phyloP scores from a whole-genome alignment of 2,329 filamentous ascomycete species.

The Calonectria multiphialidica region DNA sequence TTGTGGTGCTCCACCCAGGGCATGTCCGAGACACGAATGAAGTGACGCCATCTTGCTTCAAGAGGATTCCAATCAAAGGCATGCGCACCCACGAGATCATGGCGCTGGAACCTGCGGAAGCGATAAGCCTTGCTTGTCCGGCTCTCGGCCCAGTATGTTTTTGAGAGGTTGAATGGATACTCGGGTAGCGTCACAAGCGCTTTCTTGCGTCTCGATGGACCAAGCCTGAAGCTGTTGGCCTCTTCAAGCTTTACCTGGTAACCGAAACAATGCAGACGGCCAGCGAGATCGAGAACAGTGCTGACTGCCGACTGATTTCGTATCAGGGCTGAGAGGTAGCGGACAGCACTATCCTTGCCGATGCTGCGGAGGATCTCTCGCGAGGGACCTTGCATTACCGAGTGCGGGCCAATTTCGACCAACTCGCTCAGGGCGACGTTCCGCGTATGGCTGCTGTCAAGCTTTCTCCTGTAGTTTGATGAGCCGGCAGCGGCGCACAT shows the following conservation, averaged over 20 bases:
- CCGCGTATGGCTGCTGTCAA: not conserved
- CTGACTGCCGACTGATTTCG: not conserved
- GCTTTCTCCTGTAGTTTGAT: not conserved
- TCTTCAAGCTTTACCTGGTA: not conserved
- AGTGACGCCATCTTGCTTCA: not conserved
- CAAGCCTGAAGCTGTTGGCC: not conserved
- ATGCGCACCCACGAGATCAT: not conserved
- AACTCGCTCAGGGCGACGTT: not conserved
- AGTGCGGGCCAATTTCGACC: constrained; percentile 17
- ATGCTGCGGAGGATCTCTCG: not conserved
- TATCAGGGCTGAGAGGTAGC: not conserved
- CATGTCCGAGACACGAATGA: not conserved
- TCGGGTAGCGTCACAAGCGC: not conserved
- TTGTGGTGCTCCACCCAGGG: constrained; percentile 17
- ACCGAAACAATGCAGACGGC: not conserved
- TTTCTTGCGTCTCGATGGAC: not conserved
- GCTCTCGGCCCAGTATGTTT: not conserved
- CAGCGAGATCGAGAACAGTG: not conserved
- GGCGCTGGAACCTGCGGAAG: not conserved
- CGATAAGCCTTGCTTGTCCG: not conserved
- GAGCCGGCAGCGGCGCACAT: not conserved
- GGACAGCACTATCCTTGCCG: not conserved
- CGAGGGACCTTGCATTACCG: constrained; percentile 2
- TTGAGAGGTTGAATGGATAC: not conserved
- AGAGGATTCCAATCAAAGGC: not conserved